Conservation (phyloP, 345 rosid genomes). For the Tarenaya hassleriana region DNA sequence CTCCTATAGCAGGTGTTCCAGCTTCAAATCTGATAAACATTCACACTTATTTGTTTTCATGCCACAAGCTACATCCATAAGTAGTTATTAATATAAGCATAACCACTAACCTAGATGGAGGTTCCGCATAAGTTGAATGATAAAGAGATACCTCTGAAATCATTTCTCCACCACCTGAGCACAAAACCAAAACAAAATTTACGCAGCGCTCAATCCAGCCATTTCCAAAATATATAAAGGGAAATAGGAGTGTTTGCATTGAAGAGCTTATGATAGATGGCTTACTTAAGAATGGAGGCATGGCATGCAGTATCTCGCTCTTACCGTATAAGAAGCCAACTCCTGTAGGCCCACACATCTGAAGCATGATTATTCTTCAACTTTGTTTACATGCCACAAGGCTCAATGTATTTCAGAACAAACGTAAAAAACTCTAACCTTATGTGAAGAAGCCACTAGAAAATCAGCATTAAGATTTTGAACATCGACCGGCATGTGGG, state of each 20-base stretch:
- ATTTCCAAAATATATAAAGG: conserved; percentile 2
- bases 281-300: conserved; percentile 99
- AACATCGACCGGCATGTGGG: conserved; percentile 88
- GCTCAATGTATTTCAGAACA: conserved; percentile 16
- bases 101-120: conserved; percentile 77
- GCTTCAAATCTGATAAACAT: conserved; percentile 75
- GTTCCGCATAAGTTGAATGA: conserved; percentile 91
- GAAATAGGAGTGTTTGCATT: not conserved
- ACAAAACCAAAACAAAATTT: conserved; percentile 5
- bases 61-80: not conserved
- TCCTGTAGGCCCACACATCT: conserved; percentile 99
- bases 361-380: conserved; percentile 79
- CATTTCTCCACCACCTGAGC: conserved; percentile 95
- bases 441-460: conserved; percentile 94
- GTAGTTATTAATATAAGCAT: conserved; percentile 6
- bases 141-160: conserved; percentile 89
- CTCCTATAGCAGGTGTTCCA: conserved; percentile 98
- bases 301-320: conserved; percentile 52
- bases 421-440: conserved; percentile 50
- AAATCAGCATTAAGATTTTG: conserved; percentile 77
- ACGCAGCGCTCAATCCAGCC: not conserved
- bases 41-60: conserved; percentile 6
- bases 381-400: conserved; percentile 33
- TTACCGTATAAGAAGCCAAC: conserved; percentile 89
- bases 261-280: not conserved